Conservation (phyloP, 176 grass and related monocot species). For the Avena atlantica region DNA sequence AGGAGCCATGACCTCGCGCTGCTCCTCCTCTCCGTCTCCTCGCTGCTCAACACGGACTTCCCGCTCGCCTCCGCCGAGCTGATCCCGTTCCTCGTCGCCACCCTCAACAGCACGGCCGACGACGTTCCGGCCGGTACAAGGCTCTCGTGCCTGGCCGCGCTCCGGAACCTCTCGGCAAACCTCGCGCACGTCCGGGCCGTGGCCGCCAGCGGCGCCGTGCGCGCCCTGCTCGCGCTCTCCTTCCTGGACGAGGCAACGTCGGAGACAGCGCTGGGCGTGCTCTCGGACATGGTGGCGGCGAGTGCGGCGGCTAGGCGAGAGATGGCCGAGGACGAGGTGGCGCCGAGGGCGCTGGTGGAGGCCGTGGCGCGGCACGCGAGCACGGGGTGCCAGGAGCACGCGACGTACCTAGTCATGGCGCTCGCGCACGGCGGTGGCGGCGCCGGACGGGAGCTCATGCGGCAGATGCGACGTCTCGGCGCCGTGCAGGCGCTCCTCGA, state of each 20-base stretch:
- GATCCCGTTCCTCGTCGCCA: conserved; percentile 61
- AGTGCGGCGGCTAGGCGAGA: conserved; percentile 32
- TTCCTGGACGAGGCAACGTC: conserved; percentile 24
- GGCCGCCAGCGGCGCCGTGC: conserved; percentile 62
- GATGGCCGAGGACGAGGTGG: conserved; percentile 54
- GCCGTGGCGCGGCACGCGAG: conserved; percentile 57
- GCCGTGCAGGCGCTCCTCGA: conserved; percentile 69
- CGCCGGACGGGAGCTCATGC: conserved; percentile 31
- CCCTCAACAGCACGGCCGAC: conserved; percentile 27
- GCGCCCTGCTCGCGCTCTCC: conserved; percentile 43
- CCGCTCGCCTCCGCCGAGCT: conserved; percentile 54
- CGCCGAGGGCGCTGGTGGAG: conserved; percentile 58
- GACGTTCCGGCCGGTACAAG: conserved; percentile 45
- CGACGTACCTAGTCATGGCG: conserved; percentile 74
- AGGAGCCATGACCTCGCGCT: conserved; percentile 50
- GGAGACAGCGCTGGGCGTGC: conserved; percentile 54
- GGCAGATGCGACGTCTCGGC: conserved; percentile 53
- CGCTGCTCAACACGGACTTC: conserved; percentile 78
- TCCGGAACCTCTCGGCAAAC: conserved; percentile 77
- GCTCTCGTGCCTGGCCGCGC: conserved; percentile 59
- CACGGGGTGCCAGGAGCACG: conserved; percentile 70
- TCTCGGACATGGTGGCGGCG: conserved; percentile 63
- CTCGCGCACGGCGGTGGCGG: conserved; percentile 47
- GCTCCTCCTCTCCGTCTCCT: conserved; percentile 77
- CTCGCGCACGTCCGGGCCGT: conserved; percentile 68